These are phyloP conservation scores for Globisporangium cylindrosporum DNA, from an alignment of 352 stramenopile genomes.

Conservation along the genomic window DNA sequence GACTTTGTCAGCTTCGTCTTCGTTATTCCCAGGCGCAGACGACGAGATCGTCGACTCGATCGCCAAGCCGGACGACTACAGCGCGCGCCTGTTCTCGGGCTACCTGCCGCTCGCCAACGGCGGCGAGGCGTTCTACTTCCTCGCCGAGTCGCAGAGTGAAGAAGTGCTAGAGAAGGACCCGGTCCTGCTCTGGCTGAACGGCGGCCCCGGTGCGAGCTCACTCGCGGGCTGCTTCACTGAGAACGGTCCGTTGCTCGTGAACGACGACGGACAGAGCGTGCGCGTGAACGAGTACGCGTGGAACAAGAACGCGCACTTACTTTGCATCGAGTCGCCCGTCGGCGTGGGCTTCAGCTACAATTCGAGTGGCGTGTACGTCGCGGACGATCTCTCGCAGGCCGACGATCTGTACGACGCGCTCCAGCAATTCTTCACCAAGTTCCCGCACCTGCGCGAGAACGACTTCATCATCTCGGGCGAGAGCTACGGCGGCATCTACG, in stretches of 20 bases:
- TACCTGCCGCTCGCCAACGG: slow-evolving; percentile 20
- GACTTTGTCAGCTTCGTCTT: background rate
- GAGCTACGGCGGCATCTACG: slow-evolving; percentile 69
- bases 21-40: slow-evolving; percentile 28
- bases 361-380: slow-evolving; percentile 34
- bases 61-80: slow-evolving; percentile 28
- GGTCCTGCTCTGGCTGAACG: slow-evolving; percentile 97
- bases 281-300: slow-evolving; percentile 57
- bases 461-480: slow-evolving; percentile 66
- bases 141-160: slow-evolving; percentile 95
- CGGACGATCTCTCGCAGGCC: slow-evolving; percentile 45
- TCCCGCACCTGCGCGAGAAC: slow-evolving; percentile 41
- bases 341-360: slow-evolving; percentile 69
- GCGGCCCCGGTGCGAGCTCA: slow-evolving; percentile 94
- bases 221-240: slow-evolving; percentile 91
- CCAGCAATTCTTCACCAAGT: slow-evolving; percentile 54
- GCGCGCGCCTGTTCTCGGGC: slow-evolving; percentile 19
- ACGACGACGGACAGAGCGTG: slow-evolving; percentile 72
- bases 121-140: slow-evolving; percentile 82
- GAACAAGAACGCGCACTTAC: slow-evolving; percentile 62
- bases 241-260: slow-evolving; percentile 95
- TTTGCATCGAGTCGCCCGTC: slow-evolving; percentile 72
- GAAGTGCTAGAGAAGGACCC: slow-evolving; percentile 82
- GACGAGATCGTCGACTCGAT: slow-evolving; percentile 49
- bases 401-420: slow-evolving; percentile 75